phyloP scores from a whole-genome alignment of 306 rosid species.

The Rubus parviflorus region DNA sequence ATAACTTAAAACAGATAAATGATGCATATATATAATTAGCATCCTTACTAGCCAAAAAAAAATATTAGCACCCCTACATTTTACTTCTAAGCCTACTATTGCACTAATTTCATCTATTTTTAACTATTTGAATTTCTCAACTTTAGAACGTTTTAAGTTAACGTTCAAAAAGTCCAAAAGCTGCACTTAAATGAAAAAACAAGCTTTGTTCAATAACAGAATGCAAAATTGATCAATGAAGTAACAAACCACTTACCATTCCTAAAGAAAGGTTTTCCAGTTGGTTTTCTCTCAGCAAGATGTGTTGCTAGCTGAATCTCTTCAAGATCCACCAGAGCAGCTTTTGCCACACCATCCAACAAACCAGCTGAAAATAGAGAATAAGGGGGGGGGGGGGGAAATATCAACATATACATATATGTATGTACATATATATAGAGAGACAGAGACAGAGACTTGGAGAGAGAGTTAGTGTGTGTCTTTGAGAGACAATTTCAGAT shows the following conservation, averaged over 20 bases:
- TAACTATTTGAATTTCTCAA: background rate
- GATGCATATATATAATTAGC: background rate
- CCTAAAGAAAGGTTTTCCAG: conserved; percentile 74
- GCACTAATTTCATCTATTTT: conserved; percentile 5
- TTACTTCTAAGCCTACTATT: background rate
- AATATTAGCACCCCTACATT: background rate
- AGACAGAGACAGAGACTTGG: background rate
- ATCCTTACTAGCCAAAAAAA: background rate
- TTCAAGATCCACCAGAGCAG: conserved; percentile 74
- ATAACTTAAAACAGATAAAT: background rate
- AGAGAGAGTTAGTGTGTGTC: background rate
- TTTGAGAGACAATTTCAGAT: background rate
- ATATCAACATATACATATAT: background rate
- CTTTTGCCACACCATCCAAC: conserved; percentile 64
- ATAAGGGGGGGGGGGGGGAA: background rate
- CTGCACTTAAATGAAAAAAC: conserved; percentile 16
- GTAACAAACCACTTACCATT: conserved; percentile 53
- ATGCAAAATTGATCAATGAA: conserved; percentile 8
- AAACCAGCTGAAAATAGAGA: conserved; percentile 47
- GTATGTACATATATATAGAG: background rate
- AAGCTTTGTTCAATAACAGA: conserved; percentile 20
- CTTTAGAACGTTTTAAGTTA: background rate
- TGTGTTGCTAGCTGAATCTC: conserved; percentile 60
- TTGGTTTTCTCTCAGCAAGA: conserved; percentile 76
- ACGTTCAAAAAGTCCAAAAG: conserved; percentile 7